Evolutionary conservation across 495 filamentous ascomycete species (phyloP).

Genomic region (Ramalina intermedia): DNA sequence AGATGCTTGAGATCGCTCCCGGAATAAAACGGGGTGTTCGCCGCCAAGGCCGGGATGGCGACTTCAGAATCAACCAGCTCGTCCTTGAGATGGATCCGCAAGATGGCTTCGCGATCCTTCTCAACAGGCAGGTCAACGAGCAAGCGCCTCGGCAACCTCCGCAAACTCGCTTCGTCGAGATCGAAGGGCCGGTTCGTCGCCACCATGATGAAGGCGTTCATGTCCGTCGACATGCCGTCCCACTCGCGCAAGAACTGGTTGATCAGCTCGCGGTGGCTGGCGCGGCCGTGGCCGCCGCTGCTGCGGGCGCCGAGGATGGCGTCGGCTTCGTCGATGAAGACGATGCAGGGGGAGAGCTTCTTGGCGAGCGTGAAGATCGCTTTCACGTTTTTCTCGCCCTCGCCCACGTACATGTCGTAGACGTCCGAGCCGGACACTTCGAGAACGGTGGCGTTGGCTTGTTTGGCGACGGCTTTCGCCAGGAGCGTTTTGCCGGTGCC

Average conservation of each 20-base stretch:
- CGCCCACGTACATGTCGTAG: conserved; percentile 92
- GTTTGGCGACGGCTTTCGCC: conserved; percentile 90
- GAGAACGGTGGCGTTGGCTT: conserved; percentile 77
- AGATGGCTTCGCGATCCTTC: conserved; percentile 62
- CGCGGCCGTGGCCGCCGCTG: conserved; percentile 36
- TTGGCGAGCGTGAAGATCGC: conserved; percentile 84
- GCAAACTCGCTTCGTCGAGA: conserved; percentile 84
- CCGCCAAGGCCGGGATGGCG: conserved; percentile 53
- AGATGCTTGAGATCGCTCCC: conserved; percentile 95
- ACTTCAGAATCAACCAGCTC: conserved; percentile 59
- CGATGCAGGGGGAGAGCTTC: conserved; percentile 83
- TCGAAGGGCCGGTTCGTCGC: conserved; percentile 95
- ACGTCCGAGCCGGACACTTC: conserved; percentile 63
- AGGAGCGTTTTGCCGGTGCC: conserved; percentile 93
- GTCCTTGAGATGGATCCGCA: conserved; percentile 70
- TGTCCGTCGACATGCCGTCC: conserved; percentile 72
- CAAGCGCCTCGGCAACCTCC: conserved; percentile 64
- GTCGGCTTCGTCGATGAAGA: conserved; percentile 97
- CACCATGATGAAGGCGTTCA: conserved; percentile 93
- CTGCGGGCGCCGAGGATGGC: conserved; percentile 68
- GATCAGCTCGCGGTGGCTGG: conserved; percentile 75
- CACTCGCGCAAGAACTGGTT: conserved; percentile 97
- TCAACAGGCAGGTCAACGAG: conserved; percentile 76
- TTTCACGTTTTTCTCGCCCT: conserved; percentile 91
- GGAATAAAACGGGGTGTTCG: conserved; percentile 78